Conservation (phyloP, 371 early-diverging fungal genomes). For the Cokeromyces recurvatus region DNA sequence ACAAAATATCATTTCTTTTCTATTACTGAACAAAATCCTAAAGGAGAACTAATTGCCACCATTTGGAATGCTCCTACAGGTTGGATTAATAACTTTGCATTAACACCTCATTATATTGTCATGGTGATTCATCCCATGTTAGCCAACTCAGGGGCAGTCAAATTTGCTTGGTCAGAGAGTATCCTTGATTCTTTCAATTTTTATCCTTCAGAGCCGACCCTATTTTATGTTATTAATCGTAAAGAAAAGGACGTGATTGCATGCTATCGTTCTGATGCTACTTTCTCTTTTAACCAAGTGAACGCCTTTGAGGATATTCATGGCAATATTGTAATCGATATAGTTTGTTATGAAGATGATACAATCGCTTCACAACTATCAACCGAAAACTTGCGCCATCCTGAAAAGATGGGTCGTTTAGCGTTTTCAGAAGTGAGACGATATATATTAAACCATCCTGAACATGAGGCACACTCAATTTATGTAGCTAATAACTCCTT, state of each 20-base stretch:
- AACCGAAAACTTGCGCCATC: constrained; percentile 51
- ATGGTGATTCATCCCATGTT: constrained; percentile 58
- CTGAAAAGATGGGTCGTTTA: constrained; percentile 32
- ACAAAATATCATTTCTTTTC: constrained; percentile 67
- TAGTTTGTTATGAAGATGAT: constrained; percentile 60
- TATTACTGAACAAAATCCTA: constrained; percentile 53
- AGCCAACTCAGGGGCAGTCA: constrained; percentile 57
- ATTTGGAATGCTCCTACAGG: constrained; percentile 57
- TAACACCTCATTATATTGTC: constrained; percentile 67
- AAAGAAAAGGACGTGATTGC: constrained; percentile 61
- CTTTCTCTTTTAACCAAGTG: constrained; percentile 67
- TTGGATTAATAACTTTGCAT: constrained; percentile 68
- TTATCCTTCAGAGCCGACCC: constrained; percentile 50
- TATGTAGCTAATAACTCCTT: constrained; percentile 30
- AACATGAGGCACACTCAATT: constrained; percentile 46
- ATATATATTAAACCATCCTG: constrained; percentile 41
- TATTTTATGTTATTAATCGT: constrained; percentile 70
- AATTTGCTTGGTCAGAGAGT: constrained; percentile 67
- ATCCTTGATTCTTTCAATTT: constrained; percentile 65
- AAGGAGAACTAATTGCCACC: constrained; percentile 61
- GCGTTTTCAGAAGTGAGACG: constrained; percentile 56
- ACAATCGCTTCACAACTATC: constrained; percentile 55
- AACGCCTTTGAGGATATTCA: constrained; percentile 71
- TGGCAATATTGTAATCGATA: constrained; percentile 61
- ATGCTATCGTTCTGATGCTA: constrained; percentile 58